Evolutionary conservation across 345 rosid genomes (phyloP).

Genomic region (Psidium guajava): DNA sequence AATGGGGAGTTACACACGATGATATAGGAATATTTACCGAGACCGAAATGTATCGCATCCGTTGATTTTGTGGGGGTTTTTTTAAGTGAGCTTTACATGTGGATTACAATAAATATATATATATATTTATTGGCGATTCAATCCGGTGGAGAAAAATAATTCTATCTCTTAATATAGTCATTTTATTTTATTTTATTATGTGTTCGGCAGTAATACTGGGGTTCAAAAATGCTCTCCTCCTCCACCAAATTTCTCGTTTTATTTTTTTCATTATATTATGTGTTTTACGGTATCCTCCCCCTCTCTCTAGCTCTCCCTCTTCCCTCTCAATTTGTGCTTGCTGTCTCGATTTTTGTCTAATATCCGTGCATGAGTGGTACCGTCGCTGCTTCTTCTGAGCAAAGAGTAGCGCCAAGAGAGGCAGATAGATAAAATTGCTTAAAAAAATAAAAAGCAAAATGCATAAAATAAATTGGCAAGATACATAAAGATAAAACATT

Average conservation of each 20-base stretch:
- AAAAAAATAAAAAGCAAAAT: too few relatives aligned
- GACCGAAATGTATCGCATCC: too few relatives aligned
- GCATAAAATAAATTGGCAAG: too few relatives aligned
- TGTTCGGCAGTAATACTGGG: neutral
- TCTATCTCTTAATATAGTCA: neutral
- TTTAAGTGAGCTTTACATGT: too few relatives aligned
- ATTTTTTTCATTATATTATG: neutral
- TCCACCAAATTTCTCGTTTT: neutral
- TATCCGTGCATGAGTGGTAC: neutral
- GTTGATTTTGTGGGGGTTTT: too few relatives aligned
- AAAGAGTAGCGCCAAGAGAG: neutral
- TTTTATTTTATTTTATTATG: neutral
- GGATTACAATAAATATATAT: too few relatives aligned
- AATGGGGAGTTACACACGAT: too few relatives aligned
- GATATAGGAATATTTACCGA: too few relatives aligned
- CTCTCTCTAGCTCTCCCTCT: neutral
- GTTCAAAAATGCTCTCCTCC: neutral
- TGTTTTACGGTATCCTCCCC: neutral
- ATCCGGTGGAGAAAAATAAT: too few relatives aligned
- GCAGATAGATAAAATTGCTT: neutral
- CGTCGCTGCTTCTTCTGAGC: neutral
- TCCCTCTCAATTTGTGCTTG: neutral
- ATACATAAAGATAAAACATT: too few relatives aligned
- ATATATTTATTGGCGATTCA: too few relatives aligned
- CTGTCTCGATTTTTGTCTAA: neutral